Base-by-base conservation (phyloP, 345 rosid genomes). In the Pistacia atlantica region DNA sequence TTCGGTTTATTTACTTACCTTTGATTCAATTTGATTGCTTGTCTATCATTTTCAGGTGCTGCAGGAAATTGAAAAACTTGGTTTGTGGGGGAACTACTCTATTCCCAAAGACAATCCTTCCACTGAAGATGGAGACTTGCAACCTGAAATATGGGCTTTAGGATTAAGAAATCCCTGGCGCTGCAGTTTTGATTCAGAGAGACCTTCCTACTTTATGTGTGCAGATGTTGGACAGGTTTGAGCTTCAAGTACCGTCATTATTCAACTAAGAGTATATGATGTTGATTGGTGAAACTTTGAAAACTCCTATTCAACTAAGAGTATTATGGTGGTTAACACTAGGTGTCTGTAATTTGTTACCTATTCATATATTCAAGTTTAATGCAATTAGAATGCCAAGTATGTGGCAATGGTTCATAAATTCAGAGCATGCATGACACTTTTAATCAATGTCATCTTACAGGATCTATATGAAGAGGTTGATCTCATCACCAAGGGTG, bases 401-500 rank as follows among this genome's bases (percentile, higher is more conserved):
- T 63, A 0, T 20, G 46, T 76, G 35, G 37, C 10, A 46, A 8
- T 14, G 25, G 31, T 66, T 75, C 46, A 10, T 55, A 31, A 64
- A 67, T 58, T 55, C 6, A 8, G 54, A 57, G 66, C n/a, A 16
- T 12, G 18, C 57, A 65, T 55, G n/a, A 17, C 55, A 37, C 33
- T n/a, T 52, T 18, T 46, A 4, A 65, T 22, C 64, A 49, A 72
- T 71, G 48, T 38, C 64, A 20, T 74, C 59, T 54, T 52, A 51
- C 87, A 95, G 99, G 90, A 93, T 81, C 17, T 70, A 17, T 88
- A 89, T 52, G 99, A 95, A 86, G 99, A 95, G 86, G 93, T 95
- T 22, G 92, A 95, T 81, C 45, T 93, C 64, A 91, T 95, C 84
- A 91, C 83, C 74, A 89, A 77, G 81, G 96, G 90, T 4, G 99